Conservation (phyloP, 2,329 filamentous ascomycete species). For the Cercospora janseana region DNA sequence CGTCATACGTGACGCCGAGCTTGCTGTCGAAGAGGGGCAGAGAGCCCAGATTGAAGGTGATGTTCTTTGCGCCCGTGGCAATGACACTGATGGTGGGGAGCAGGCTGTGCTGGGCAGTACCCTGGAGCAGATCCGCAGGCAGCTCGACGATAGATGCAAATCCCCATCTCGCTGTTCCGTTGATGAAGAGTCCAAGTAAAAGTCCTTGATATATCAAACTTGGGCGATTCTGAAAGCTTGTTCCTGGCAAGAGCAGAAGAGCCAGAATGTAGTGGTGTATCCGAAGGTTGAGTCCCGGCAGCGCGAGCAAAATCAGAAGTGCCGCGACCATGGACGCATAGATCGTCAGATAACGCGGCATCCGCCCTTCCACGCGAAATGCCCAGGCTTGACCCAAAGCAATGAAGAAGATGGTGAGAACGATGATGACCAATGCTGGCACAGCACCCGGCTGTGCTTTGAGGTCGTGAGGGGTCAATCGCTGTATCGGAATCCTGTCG, state of each 20-base stretch:
- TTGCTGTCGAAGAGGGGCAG: conserved; percentile 41
- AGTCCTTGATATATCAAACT: conserved; percentile 85
- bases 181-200: conserved; percentile 86
- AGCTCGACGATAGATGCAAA: conserved; percentile 89
- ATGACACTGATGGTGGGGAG: conserved; percentile 54
- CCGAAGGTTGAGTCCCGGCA: conserved; percentile 77
- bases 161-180: conserved; percentile 90
- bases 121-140: conserved; percentile 63
- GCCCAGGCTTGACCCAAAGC: conserved; percentile 76
- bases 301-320: conserved; percentile 67
- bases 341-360: conserved; percentile 73
- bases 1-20: conserved; percentile 57
- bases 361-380: conserved; percentile 79
- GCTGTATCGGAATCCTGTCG: conserved; percentile 86
- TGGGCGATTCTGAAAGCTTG: conserved; percentile 81
- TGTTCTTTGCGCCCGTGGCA: conserved; percentile 54
- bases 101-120: conserved; percentile 54
- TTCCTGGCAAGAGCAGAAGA: conserved; percentile 82
- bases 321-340: conserved; percentile 66
- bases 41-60: conserved; percentile 60
- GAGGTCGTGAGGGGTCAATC: conserved; percentile 87
- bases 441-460: conserved; percentile 85
- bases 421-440: conserved; percentile 73
- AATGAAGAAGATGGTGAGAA: conserved; percentile 67
- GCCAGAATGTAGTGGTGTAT: conserved; percentile 95